Base-by-base conservation (phyloP, 2,329 filamentous ascomycete species). In the Colletotrichum zoysiae region DNA sequence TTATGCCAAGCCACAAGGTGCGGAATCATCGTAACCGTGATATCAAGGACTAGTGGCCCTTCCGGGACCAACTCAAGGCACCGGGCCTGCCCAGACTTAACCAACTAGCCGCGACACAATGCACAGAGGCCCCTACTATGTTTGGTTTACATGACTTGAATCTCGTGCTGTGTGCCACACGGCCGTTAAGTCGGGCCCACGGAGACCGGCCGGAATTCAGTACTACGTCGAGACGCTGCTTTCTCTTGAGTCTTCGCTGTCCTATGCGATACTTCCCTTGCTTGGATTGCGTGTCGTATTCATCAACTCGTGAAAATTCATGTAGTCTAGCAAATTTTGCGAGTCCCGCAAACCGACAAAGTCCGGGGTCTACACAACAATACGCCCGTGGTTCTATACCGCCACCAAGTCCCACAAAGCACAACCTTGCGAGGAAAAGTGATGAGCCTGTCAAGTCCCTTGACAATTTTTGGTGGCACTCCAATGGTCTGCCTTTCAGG, bases 281-380 rank as follows among this genome's bases (percentile, higher is more conserved):
- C 1, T 11, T 30, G 4, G 20, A 53, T 42, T 9, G 33, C 60
- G 40, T 58, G 35, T 69, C 26, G 23, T 51, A 35, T 46, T 72
- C 70, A 65, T 72, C 55, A 64, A 60, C 59, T 72, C 70, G 55
- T 72, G 56, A 70, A 64, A 70, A 70, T 64, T 72, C 70, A 72
- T 72, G 8, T 70, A 60, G 65, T 70, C 70, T 65, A 70, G 46
- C 26, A 59, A 60, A 50, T 56, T 44, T 44, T 38, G 7, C 35
- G 26, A 40, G 67, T 56, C 26, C 42, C 18, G 53, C 20, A 55
- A 60, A 46, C 55, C 33, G 38, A 33, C 44, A 59, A 33, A n/a
- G 23, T 14, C 46, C 44, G 23, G 38, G 33, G 44, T 50, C 51
- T 67, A 59, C 46, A 56, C 67, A 51, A 59, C 63, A 57, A 48